Conservation (phyloP, 169 alveolate genomes). For the Perkinsus marinus region DNA sequence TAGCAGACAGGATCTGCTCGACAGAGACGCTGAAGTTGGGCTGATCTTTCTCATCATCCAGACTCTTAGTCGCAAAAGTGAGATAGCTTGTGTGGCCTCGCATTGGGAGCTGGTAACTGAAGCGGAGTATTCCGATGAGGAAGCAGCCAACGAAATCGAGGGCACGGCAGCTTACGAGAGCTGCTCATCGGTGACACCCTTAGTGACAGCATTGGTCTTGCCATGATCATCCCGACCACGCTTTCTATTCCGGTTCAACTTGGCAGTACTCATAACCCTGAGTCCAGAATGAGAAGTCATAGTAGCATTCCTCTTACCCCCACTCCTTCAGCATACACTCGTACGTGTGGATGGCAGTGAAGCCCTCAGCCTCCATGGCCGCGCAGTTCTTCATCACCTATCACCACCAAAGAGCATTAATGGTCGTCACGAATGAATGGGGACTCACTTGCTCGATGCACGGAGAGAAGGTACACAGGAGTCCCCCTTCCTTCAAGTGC, state of each 20-base stretch:
- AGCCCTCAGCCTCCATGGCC: background rate
- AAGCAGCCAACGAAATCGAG: background rate
- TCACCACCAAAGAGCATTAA: background rate
- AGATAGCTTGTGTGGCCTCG: background rate
- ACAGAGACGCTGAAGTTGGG: background rate
- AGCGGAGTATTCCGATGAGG: no score
- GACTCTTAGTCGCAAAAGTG: background rate
- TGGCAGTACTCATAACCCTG: background rate
- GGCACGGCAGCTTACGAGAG: background rate
- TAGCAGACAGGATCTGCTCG: background rate
- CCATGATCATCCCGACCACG: background rate
- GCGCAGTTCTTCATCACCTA: background rate
- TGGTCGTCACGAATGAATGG: background rate
- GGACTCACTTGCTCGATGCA: constrained; percentile 10
- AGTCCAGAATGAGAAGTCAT: background rate
- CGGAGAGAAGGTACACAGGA: constrained; percentile 16
- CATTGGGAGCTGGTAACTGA: background rate
- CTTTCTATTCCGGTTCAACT: background rate
- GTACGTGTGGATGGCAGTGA: background rate
- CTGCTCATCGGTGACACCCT: background rate
- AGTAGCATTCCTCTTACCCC: background rate
- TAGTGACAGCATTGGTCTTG: background rate
- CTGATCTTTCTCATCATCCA: background rate
- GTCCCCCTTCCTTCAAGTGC: background rate
- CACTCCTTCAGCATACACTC: background rate